Conservation (phyloP, 78 protist species). For the Reticulomyxa filosa region DNA sequence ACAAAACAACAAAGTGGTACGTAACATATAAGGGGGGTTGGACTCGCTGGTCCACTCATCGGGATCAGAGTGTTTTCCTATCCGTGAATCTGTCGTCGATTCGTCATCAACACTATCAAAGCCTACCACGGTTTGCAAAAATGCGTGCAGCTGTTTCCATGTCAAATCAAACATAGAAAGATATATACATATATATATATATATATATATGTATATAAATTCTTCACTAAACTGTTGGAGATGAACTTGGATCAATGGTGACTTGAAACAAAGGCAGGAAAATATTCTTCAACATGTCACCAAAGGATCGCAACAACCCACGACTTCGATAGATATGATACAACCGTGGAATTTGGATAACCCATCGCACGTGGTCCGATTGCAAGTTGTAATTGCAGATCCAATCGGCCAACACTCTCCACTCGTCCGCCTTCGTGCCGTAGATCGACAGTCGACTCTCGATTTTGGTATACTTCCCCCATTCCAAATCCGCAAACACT, state of each 20-base stretch:
- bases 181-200: no score
- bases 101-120: slow-evolving; percentile 94
- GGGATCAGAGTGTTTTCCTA: slow-evolving; percentile 15
- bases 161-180: no score
- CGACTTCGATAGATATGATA: slow-evolving; percentile 31
- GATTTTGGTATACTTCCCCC: slow-evolving; percentile 45
- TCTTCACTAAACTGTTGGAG: no score
- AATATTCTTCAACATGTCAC: slow-evolving; percentile 40
- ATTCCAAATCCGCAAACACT: slow-evolving; percentile 48
- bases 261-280: slow-evolving; percentile 84
- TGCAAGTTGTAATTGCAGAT: slow-evolving; percentile 33
- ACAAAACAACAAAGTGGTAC: slow-evolving; percentile 58
- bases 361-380: slow-evolving; percentile 64
- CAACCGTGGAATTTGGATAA: slow-evolving; percentile 76
- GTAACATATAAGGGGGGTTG: slow-evolving; percentile 86
- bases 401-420: slow-evolving; percentile 60
- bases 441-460: slow-evolving; percentile 63
- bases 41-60: slow-evolving; percentile 40
- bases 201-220: no score
- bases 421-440: slow-evolving; percentile 55
- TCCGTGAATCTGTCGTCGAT: slow-evolving; percentile 37
- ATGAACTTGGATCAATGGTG: background rate
- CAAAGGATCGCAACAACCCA: slow-evolving; percentile 28
- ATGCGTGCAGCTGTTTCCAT: slow-evolving; percentile 14
- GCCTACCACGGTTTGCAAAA: slow-evolving; percentile 40